Percentiles rank a stretch among this genome's conserved stretches.
phyloP scores from a whole-genome alignment of 306 rosid genomes.

The Aeschynomene evenia region DNA sequence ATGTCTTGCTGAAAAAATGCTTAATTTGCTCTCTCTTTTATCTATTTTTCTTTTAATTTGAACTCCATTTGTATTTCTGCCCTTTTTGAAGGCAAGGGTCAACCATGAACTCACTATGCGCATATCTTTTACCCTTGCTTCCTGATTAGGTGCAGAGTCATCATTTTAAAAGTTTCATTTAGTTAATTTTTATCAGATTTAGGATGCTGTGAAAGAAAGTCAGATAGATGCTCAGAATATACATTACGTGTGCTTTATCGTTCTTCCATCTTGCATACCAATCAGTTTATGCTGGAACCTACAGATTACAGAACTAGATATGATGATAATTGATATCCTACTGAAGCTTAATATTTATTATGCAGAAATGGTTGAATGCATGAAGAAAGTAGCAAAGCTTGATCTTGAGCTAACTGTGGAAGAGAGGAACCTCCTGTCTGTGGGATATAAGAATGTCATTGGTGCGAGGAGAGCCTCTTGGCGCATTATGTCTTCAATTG shows the following conservation, averaged over 20 bases:
- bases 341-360: constrained; percentile 22
- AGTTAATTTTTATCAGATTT: constrained; percentile 14
- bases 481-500: constrained; percentile 98
- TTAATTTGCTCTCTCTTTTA: neutral
- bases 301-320: neutral
- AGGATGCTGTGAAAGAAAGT: neutral
- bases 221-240: neutral
- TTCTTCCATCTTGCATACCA: neutral
- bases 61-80: neutral
- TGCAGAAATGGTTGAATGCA: constrained; percentile 97
- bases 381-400: constrained; percentile 86
- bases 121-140: neutral
- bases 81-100: neutral
- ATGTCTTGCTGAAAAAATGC: no score
- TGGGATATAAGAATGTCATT: constrained; percentile 94
- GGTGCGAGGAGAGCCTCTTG: constrained; percentile 97
- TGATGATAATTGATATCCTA: neutral
- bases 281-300: neutral
- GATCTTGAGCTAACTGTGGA: constrained; percentile 93
- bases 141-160: neutral
- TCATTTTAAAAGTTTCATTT: neutral
- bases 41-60: neutral
- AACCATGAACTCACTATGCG: neutral
- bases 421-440: constrained; percentile 98
- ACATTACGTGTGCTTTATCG: neutral